These are phyloP conservation scores for Coffea humblotiana DNA, from an alignment of 305 asterid species.

Conservation along the genomic window DNA sequence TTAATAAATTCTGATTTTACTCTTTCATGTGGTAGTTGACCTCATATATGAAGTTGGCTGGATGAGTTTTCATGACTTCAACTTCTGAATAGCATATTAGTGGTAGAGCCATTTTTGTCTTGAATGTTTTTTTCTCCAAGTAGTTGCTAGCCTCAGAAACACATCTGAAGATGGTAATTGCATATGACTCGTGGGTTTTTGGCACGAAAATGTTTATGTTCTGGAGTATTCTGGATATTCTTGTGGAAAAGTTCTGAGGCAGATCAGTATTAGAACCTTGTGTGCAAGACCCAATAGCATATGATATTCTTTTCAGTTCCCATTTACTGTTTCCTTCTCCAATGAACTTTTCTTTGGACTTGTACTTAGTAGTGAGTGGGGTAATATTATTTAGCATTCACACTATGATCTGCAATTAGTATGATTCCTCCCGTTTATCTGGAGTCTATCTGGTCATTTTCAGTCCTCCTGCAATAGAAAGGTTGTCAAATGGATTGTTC, in stretches of 20 bases:
- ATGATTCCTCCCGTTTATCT: background rate
- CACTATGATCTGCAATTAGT: background rate
- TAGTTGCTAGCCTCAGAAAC: background rate
- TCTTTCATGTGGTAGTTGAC: background rate
- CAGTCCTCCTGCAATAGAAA: constrained; percentile 97
- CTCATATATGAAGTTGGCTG: background rate
- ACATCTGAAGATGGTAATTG: background rate
- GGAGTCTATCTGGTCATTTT: constrained; percentile 25
- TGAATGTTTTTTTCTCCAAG: background rate
- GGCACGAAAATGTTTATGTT: background rate
- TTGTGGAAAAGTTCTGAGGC: background rate
- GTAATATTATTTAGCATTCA: too few relatives aligned
- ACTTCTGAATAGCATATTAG: background rate
- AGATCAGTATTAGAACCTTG: background rate
- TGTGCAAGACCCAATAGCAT: constrained; percentile 4
- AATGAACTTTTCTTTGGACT: constrained; percentile 7
- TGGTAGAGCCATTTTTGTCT: background rate
- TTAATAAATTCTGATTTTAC: background rate
- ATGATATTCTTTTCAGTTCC: background rate
- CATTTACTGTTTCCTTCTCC: background rate
- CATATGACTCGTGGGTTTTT: background rate
- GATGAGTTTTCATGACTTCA: background rate
- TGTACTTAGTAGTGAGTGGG: constrained; percentile 4
- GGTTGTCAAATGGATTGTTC: constrained; percentile 87
- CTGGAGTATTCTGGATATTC: background rate